Evolutionary conservation across 1,284 basidiomycete species (phyloP).

Genomic region (Fomitopsis pinicola): DNA sequence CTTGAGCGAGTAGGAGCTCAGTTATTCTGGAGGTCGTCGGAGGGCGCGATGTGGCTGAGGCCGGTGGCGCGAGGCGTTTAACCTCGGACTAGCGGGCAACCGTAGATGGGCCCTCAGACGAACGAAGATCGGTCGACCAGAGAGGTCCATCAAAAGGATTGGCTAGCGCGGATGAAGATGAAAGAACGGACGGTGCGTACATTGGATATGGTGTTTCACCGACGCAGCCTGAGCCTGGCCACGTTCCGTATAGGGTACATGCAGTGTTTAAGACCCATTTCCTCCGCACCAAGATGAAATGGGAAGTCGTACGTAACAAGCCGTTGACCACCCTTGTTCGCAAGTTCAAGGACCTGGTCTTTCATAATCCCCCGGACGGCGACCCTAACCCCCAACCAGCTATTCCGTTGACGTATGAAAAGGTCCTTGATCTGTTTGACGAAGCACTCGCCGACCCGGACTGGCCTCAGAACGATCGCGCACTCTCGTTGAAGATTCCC

Average conservation of each 20-base stretch:
- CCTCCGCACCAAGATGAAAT: background rate
- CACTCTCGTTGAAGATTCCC: background rate
- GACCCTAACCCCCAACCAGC: background rate
- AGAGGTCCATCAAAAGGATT: background rate
- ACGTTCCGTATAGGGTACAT: conserved; percentile 7
- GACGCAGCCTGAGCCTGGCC: background rate
- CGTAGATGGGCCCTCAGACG: background rate
- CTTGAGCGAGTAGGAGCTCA: too few relatives aligned
- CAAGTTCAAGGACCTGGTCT: background rate
- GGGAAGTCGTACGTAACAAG: background rate
- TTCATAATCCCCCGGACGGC: background rate
- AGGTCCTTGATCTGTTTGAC: conserved; percentile 5
- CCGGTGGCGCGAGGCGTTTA: too few relatives aligned
- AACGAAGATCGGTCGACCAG: background rate
- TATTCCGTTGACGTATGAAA: background rate
- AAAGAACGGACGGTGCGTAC: conserved; percentile 10
- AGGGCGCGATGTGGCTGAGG: too few relatives aligned
- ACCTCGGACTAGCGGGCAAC: too few relatives aligned
- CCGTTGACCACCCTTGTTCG: conserved; percentile 3
- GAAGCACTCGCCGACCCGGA: background rate
- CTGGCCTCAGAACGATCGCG: background rate
- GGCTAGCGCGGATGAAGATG: background rate
- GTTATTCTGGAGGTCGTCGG: too few relatives aligned
- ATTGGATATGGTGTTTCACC: background rate
- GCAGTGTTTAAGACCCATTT: background rate